These are phyloP conservation scores for Ceriops zippeliana DNA, from an alignment of 345 rosid genomes.

Conservation along the genomic window DNA sequence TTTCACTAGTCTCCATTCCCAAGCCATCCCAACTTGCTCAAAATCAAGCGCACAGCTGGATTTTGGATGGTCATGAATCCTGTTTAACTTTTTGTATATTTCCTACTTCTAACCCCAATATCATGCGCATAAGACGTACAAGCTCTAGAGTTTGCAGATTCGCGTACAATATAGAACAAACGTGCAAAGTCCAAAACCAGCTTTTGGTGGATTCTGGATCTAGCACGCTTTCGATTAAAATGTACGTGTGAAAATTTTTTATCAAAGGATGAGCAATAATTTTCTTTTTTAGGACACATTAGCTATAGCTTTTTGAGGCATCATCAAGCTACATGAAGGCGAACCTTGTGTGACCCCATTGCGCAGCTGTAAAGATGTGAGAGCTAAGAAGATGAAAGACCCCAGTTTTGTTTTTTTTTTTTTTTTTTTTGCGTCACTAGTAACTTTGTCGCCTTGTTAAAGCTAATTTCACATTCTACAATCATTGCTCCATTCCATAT, in stretches of 20 bases:
- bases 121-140: too few species aligned
- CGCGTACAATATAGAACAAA: neutral
- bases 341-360: conserved; percentile 8
- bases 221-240: too few species aligned
- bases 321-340: neutral
- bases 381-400: neutral
- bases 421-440: neutral
- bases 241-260: too few species aligned
- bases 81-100: neutral
- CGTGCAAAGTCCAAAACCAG: neutral
- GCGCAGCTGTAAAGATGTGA: conserved; percentile 13
- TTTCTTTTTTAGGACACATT: too few species aligned
- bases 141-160: neutral
- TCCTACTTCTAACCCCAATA: neutral
- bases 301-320: neutral
- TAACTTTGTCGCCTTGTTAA: conserved; percentile 18
- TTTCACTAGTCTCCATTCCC: neutral
- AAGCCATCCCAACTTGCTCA: conserved; percentile 16
- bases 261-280: too few species aligned
- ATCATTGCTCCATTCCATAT: neutral
- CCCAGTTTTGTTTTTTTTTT: neutral
- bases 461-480: neutral
- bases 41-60: conserved; percentile 11
- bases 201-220: neutral
- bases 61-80: neutral